Conservation (phyloP, 2,329 filamentous ascomycete species). For the Clonostachys byssicola region DNA sequence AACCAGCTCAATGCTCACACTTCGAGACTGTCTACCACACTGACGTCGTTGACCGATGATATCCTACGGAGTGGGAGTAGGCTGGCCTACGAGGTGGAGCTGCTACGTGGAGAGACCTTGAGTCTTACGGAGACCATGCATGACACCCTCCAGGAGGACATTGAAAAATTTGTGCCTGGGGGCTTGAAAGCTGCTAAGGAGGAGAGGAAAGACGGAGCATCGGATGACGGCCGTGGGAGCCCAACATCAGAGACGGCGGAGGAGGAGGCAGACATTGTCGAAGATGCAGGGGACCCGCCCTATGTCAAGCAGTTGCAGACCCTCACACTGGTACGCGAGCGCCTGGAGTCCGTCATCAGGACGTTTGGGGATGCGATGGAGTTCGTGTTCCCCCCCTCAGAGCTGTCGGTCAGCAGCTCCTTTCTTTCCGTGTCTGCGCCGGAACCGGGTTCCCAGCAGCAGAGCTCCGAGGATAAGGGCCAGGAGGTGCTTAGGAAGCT, state of each 20-base stretch:
- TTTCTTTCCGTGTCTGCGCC: conserved; percentile 90
- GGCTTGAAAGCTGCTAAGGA: conserved; percentile 30
- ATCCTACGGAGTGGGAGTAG: conserved; percentile 86
- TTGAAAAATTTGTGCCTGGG: conserved; percentile 65
- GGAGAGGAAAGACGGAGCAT: conserved; percentile 8
- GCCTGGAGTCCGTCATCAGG: conserved; percentile 86
- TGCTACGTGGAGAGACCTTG: conserved; percentile 82
- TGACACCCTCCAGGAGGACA: conserved; percentile 67
- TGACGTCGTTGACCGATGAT: conserved; percentile 91
- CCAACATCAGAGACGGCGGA: conserved; percentile 6
- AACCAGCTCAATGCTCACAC: conserved; percentile 88
- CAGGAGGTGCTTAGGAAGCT: conserved; percentile 72
- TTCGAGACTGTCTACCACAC: conserved; percentile 70
- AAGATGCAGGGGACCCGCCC: conserved; percentile 43
- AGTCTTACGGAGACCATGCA: conserved; percentile 75
- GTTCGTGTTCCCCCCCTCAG: conserved; percentile 86
- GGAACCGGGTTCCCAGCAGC: conserved; percentile 57
- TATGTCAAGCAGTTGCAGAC: conserved; percentile 79
- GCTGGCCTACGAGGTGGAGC: conserved; percentile 90
- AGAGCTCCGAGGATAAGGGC: conserved; percentile 80
- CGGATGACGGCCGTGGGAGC: not conserved
- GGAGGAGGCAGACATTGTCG: not conserved
- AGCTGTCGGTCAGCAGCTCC: conserved; percentile 76
- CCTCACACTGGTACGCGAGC: conserved; percentile 73
- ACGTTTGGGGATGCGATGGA: conserved; percentile 95